Evolutionary conservation across 139 green algal genomes (phyloP).

Genomic region (Asterochloris sp.): DNA sequence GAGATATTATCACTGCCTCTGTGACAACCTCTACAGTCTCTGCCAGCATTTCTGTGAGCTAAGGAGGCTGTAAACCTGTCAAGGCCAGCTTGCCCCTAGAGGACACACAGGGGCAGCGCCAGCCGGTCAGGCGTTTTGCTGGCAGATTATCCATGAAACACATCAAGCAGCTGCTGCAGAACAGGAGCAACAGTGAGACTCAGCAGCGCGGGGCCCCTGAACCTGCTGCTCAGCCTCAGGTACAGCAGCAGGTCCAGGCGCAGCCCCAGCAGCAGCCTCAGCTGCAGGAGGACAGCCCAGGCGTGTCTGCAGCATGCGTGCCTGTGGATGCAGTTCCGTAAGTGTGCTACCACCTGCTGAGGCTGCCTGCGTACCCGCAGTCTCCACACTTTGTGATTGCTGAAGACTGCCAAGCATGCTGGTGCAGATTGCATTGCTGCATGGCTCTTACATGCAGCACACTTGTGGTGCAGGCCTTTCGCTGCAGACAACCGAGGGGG

Average conservation of each 20-base stretch:
- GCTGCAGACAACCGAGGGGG: background rate
- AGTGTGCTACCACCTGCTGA: background rate
- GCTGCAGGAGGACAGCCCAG: background rate
- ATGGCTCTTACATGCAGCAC: background rate
- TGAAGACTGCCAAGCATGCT: background rate
- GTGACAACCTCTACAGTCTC: no score
- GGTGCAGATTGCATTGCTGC: no score
- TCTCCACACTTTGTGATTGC: no score
- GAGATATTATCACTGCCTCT: no score
- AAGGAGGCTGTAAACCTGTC: no score
- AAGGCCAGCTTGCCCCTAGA: no score
- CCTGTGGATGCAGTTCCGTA: background rate
- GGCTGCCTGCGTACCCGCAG: background rate
- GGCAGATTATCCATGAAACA: background rate
- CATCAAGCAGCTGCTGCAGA: constrained; percentile 7
- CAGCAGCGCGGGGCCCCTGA: background rate
- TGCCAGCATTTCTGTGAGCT: no score
- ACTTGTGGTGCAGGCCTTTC: background rate
- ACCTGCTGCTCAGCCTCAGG: background rate
- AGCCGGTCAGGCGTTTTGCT: no score
- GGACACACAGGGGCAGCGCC: no score
- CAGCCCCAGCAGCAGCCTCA: background rate
- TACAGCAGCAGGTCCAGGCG: background rate
- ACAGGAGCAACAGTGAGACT: constrained; percentile 12
- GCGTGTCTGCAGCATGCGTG: background rate